Evolutionary conservation across 352 stramenopile genomes (phyloP), one percentile per base, ranked within the genome.

Genomic region (Pythium rhizo-oryzae): DNA sequence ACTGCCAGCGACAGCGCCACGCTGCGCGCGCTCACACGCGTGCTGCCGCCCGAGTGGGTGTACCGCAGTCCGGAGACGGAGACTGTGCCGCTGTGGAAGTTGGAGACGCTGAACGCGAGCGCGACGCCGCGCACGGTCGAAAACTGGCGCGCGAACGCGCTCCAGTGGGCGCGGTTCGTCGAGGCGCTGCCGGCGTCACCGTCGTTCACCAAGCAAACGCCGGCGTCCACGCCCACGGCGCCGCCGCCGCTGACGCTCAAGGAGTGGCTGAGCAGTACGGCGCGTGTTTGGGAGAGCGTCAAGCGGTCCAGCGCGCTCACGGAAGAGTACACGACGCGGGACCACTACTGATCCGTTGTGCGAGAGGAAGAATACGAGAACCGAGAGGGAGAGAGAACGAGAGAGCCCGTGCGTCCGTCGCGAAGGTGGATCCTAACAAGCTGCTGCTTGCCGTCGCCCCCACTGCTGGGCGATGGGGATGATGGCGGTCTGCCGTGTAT

Each of bases 201-300:
- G 8, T 67, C 55, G 37, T 72, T 66, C 49, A 66, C 61, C 7
- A 64, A 53, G 39, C n/a, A 35, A 9, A 13, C 59, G n/a, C 24
- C 35, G 24, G 51, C 43, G n/a, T 16, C 46, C 16, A 19, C 55
- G 18, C 39, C 70, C 9, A 57, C 23, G 18, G 43, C 52, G 25
- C 21, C 62, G 46, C 21, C 72, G 24, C 62, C 74, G 50, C 55
- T 92, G 25, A 84, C 77, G 41, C 67, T 94, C n/a, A 83, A 86
- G 52, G 84, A 94, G 60, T 94, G 87, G 87, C 62, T 93, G 16
- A 90, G 77, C 59, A 91, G 88, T 43, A 82, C 81, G 2, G 83
- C 77, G 2, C 84, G 87, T 25, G 75, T 93, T 15, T 90, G 89
- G 70, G 84, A 94, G 46, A 80, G 63, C 21, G 64, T 93, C 43